A percentile compares a stretch with the other conserved stretches of the same genome.
Conservation (phyloP, 352 stramenopile species). For the Pythium aquatile region DNA sequence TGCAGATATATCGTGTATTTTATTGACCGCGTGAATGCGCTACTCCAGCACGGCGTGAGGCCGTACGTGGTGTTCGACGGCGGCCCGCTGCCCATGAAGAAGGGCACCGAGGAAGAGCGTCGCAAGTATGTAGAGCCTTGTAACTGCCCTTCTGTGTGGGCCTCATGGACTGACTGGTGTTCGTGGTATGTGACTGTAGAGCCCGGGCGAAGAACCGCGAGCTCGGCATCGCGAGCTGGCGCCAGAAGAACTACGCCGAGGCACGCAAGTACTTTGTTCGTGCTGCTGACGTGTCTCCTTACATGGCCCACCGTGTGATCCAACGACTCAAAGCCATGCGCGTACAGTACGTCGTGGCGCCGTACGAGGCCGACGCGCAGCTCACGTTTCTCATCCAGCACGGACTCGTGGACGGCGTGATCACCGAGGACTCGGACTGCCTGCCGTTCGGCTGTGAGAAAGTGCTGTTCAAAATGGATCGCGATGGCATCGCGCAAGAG, state of each 20-base stretch:
- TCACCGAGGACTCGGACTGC: constrained; percentile 96
- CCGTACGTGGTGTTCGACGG: constrained; percentile 94
- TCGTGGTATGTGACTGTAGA: constrained; percentile 22
- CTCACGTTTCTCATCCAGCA: constrained; percentile 90
- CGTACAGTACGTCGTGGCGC: constrained; percentile 94
- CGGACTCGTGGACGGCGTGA: constrained; percentile 90
- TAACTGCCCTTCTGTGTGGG: not conserved
- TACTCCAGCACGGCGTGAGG: constrained; percentile 80
- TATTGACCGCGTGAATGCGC: constrained; percentile 83
- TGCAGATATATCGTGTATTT: constrained; percentile 83
- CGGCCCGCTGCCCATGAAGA: constrained; percentile 88
- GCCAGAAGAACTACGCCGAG: constrained; percentile 53
- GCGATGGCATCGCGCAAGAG: constrained; percentile 35
- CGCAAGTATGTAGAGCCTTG: constrained; percentile 37
- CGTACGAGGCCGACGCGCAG: constrained; percentile 98
- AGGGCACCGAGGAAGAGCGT: constrained; percentile 72
- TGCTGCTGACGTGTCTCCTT: constrained; percentile 75
- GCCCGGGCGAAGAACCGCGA: constrained; percentile 68
- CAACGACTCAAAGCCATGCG: constrained; percentile 38
- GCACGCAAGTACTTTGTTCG: constrained; percentile 71
- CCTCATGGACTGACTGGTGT: not conserved
- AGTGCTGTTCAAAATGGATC: constrained; percentile 93
- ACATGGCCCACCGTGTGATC: constrained; percentile 75
- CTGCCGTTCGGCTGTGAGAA: constrained; percentile 92
- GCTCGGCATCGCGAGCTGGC: constrained; percentile 54